phyloP scores from a whole-genome alignment of 768 basidiomycete genomes.

The Daedaleopsis nitida region DNA sequence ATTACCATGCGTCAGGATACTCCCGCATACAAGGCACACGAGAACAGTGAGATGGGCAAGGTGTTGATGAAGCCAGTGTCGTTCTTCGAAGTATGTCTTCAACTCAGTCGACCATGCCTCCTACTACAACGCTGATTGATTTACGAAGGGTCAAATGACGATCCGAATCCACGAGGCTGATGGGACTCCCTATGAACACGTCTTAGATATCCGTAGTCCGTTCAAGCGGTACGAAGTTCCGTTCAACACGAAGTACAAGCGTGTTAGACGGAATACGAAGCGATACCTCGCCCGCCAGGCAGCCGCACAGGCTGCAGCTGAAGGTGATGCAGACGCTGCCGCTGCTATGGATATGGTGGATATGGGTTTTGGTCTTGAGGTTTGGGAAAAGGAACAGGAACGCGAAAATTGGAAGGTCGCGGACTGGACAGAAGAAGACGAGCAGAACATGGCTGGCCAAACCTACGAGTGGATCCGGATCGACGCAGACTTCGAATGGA shows the following conservation, averaged over 20 bases:
- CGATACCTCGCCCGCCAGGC: constrained; percentile 93
- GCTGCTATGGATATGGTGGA: constrained; percentile 94
- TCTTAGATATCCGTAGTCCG: constrained; percentile 82
- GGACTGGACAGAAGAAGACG: constrained; percentile 98
- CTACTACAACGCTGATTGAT: neutral
- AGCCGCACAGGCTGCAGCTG: constrained; percentile 89
- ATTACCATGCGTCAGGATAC: constrained; percentile 90
- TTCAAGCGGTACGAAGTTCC: constrained; percentile 98
- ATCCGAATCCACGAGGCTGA: constrained; percentile 99
- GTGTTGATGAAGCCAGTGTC: constrained; percentile 76
- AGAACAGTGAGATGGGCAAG: constrained; percentile 69
- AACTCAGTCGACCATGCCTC: neutral
- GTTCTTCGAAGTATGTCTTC: constrained; percentile 76
- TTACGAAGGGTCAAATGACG: constrained; percentile 87
- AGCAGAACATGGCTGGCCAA: constrained; percentile 89
- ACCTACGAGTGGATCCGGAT: constrained; percentile 99
- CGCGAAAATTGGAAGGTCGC: constrained; percentile 95
- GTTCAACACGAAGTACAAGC: constrained; percentile 98
- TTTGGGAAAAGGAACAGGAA: constrained; percentile 96
- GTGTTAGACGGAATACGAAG: constrained; percentile 92
- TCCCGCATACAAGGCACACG: constrained; percentile 68
- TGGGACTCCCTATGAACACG: constrained; percentile 98
- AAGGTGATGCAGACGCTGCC: constrained; percentile 88
- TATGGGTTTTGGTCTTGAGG: constrained; percentile 89
- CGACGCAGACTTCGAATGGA: constrained; percentile 99